Conservation (phyloP, 192 early-diverging fungal genomes). For the Coemansia erecta region DNA sequence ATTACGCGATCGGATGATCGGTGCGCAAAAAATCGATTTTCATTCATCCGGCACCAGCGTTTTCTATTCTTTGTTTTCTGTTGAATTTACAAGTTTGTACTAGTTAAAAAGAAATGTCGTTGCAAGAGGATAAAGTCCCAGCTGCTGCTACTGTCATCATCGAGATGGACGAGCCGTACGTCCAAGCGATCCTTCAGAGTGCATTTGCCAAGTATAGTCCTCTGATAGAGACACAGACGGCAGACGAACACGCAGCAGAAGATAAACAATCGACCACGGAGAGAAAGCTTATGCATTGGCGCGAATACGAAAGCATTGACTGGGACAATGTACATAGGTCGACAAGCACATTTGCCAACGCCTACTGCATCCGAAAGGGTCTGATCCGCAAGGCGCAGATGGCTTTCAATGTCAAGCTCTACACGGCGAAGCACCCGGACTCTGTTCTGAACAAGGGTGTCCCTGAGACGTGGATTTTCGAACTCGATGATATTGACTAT, state of each 20-base stretch:
- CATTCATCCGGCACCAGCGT: too few relatives aligned
- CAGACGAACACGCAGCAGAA: neutral
- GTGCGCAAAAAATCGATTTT: neutral
- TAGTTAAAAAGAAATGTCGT: neutral
- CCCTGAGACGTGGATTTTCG: conserved; percentile 65
- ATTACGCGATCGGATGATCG: neutral
- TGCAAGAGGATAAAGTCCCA: neutral
- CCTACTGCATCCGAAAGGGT: conserved; percentile 68
- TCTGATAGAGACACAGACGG: conserved; percentile 7
- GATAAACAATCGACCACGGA: neutral
- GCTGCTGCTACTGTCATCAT: conserved; percentile 31
- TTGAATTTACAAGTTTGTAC: too few relatives aligned
- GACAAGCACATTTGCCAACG: conserved; percentile 41
- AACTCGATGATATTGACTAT: conserved; percentile 64
- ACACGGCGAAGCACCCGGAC: conserved; percentile 56
- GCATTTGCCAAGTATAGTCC: conserved; percentile 26
- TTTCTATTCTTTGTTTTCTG: neutral
- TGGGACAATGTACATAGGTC: conserved; percentile 53
- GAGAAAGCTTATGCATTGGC: conserved; percentile 54
- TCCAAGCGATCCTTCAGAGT: conserved; percentile 34
- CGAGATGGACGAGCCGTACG: conserved; percentile 55
- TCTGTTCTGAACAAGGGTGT: conserved; percentile 54
- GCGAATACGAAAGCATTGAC: conserved; percentile 66
- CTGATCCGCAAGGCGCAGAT: conserved; percentile 68
- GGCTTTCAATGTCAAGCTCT: conserved; percentile 60